Percentiles rank a stretch among this genome's conserved stretches.
phyloP scores from a whole-genome alignment of 2,329 filamentous ascomycete species.

The Cladophialophora immunda region DNA sequence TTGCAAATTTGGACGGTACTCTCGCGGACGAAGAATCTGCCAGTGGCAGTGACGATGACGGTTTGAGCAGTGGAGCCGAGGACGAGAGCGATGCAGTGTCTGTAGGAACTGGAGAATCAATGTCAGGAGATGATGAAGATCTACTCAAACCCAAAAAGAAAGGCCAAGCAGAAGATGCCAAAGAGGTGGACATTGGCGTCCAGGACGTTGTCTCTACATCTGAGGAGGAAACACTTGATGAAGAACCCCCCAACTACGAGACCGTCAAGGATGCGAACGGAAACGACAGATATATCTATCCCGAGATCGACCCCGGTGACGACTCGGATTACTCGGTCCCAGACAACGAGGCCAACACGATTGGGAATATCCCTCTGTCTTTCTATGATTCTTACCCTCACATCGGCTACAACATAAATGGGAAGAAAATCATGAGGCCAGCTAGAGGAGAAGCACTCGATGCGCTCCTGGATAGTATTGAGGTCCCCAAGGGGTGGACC shows the following conservation, averaged over 20 bases:
- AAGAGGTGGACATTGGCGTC: constrained; percentile 65
- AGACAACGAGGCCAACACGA: constrained; percentile 82
- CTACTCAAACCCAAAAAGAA: constrained; percentile 11
- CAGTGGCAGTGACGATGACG: constrained; percentile 48
- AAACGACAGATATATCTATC: constrained; percentile 87
- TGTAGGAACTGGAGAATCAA: constrained; percentile 27
- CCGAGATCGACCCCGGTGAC: constrained; percentile 92
- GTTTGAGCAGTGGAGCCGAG: constrained; percentile 21
- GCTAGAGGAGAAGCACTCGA: constrained; percentile 93
- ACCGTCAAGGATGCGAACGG: constrained; percentile 86
- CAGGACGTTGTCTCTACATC: constrained; percentile 39
- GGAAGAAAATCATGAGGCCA: constrained; percentile 95
- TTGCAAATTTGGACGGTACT: constrained; percentile 52
- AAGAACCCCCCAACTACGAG: constrained; percentile 62
- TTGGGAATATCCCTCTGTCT: constrained; percentile 89
- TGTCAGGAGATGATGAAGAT: constrained; percentile 44
- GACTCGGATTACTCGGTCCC: constrained; percentile 95
- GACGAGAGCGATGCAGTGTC: constrained; percentile 50
- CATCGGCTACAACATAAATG: constrained; percentile 98
- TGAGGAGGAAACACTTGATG: constrained; percentile 53
- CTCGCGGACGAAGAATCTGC: constrained; percentile 55
- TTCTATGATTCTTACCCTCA: constrained; percentile 99
- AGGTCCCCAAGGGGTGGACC: constrained; percentile 96
- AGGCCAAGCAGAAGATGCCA: constrained; percentile 42
- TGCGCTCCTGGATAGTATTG: constrained; percentile 92